Evolutionary conservation across 2,329 filamentous ascomycete species (phyloP).

Genomic region (Pseudogymnoascus sp.): DNA sequence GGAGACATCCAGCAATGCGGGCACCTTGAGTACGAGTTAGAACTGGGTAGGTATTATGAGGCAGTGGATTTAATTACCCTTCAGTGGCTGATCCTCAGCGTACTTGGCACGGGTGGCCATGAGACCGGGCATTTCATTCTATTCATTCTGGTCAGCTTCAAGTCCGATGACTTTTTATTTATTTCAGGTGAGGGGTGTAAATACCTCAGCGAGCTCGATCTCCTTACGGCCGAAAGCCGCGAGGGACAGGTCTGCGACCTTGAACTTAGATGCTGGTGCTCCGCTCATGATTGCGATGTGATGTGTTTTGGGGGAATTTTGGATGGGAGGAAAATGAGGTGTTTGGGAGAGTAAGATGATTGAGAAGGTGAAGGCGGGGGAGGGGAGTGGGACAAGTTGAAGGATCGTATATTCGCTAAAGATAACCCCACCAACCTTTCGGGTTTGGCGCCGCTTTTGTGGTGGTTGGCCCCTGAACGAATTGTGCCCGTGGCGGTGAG

Average conservation of each 20-base stretch:
- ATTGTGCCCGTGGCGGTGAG: slow-evolving; percentile 3
- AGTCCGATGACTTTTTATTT: background rate
- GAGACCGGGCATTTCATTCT: slow-evolving; percentile 90
- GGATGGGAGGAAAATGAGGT: slow-evolving; percentile 7
- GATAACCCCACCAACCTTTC: slow-evolving; percentile 9
- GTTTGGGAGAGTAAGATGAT: slow-evolving; percentile 7
- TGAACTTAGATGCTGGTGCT: slow-evolving; percentile 48
- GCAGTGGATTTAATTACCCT: slow-evolving; percentile 35
- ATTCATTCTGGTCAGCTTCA: background rate
- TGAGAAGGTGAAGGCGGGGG: slow-evolving; percentile 4
- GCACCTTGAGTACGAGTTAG: slow-evolving; percentile 42
- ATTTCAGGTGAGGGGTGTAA: background rate
- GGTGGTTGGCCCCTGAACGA: slow-evolving; percentile 8
- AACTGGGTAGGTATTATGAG: slow-evolving; percentile 16
- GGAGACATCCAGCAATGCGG: slow-evolving; percentile 93
- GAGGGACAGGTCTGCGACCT: slow-evolving; percentile 96
- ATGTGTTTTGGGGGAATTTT: background rate
- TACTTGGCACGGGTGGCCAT: slow-evolving; percentile 94
- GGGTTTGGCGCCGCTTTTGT: background rate
- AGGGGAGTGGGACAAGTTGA: slow-evolving; percentile 5
- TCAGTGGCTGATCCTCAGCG: slow-evolving; percentile 83
- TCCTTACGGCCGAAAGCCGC: slow-evolving; percentile 98
- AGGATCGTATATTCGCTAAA: slow-evolving; percentile 7
- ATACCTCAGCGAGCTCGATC: slow-evolving; percentile 85
- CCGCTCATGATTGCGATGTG: slow-evolving; percentile 11